phyloP scores from a whole-genome alignment of 2,329 filamentous ascomycete species.

The Calcarisporium arbuscula region DNA sequence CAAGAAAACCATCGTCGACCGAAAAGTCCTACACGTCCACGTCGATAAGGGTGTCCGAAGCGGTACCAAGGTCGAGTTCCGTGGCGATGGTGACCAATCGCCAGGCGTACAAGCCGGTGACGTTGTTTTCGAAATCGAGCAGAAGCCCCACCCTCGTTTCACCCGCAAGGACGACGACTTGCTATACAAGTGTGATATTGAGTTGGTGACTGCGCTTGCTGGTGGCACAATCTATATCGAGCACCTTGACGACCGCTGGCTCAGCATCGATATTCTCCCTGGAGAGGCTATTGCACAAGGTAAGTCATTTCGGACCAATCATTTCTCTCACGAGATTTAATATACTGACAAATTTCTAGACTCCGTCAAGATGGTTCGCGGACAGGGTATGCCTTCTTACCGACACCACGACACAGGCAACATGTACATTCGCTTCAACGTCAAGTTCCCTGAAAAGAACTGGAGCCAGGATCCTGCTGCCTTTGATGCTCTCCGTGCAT shows the following conservation, averaged over 20 bases:
- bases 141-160: conserved; percentile 96
- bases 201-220: conserved; percentile 88
- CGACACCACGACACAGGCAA: conserved; percentile 95
- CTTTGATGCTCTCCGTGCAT: conserved; percentile 72
- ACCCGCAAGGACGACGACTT: conserved; percentile 94
- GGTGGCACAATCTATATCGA: conserved; percentile 89
- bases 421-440: conserved; percentile 93
- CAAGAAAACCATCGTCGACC: conserved; percentile 97
- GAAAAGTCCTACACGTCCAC: conserved; percentile 97
- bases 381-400: conserved; percentile 95
- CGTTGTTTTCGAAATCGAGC: conserved; percentile 97
- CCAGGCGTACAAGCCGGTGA: conserved; percentile 91
- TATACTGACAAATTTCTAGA: conserved; percentile 44
- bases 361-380: conserved; percentile 86
- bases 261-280: conserved; percentile 85
- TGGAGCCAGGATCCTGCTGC: conserved; percentile 61
- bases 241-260: conserved; percentile 95
- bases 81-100: conserved; percentile 91
- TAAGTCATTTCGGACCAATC: conserved; percentile 50
- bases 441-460: conserved; percentile 87
- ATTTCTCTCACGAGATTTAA: background rate
- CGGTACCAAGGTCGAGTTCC: conserved; percentile 95
- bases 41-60: conserved; percentile 91
- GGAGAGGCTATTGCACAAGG: conserved; percentile 92
- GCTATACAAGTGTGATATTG: conserved; percentile 91